Percentiles rank a stretch among this genome's conserved stretches.
phyloP scores from a whole-genome alignment of 164 flowering plant species.

The Vitis rotundifolia region DNA sequence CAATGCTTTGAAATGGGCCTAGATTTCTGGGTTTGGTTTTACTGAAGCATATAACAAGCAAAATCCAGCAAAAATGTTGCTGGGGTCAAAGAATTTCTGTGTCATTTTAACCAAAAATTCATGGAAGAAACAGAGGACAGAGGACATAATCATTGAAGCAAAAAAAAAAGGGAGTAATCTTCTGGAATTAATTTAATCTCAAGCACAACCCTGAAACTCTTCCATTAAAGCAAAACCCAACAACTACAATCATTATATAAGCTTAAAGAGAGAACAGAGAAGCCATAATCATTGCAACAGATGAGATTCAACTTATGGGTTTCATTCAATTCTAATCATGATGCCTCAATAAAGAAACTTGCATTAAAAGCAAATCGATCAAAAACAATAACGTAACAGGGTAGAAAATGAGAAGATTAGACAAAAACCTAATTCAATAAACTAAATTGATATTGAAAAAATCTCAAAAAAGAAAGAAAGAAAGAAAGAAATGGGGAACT shows the following conservation, averaged over 20 bases:
- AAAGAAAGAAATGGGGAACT: slow-evolving; percentile 28
- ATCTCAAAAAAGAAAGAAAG: not conserved
- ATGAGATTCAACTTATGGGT: not conserved
- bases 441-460: slow-evolving; percentile 4
- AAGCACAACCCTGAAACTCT: too few relatives aligned
- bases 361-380: not conserved
- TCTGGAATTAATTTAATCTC: too few relatives aligned
- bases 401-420: not conserved
- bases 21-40: too few relatives aligned
- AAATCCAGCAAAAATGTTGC: not conserved
- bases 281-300: not conserved
- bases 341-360: not conserved
- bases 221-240: too few relatives aligned
- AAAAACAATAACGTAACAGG: too few relatives aligned
- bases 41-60: not conserved
- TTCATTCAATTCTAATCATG: not conserved
- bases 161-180: too few relatives aligned
- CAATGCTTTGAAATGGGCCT: too few relatives aligned
- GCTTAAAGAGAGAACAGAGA: not conserved
- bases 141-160: too few relatives aligned
- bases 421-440: not conserved
- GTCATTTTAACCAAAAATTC: not conserved
- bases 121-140: not conserved
- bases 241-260: too few relatives aligned
- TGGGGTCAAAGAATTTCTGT: not conserved